Evolutionary conservation across 169 alveolate species (phyloP), one percentile per base, ranked within the genome.

Genomic region (Babesia bigemina): DNA sequence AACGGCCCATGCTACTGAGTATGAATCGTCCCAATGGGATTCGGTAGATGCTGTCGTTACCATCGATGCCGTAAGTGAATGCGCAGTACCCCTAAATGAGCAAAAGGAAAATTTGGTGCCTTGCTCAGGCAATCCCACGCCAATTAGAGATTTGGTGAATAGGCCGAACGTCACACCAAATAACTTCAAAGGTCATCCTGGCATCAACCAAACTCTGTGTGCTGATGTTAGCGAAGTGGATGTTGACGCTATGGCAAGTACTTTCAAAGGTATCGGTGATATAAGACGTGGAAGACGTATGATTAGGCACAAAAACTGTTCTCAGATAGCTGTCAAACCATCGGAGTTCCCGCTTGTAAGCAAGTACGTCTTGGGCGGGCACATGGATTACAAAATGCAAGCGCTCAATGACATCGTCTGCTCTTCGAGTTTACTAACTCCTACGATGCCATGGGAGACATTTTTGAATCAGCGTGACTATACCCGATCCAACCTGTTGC

Each of bases 401-500:
- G 36, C 28, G 12, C 59, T 83, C 17, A 59, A 59, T 24, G 67
- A 49, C 4, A 47, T 69, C 13, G 63, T 83, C 24, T 21, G 48
- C 12, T 24, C 66, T 26, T 13, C 45, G 19, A 28, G 48, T 16
- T 75, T 76, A 79, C 48, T 73, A 12, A 73, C 49, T 50, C 79
- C 86, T 16, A 45, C 60, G 7, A 11, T 53, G 52, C 24, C 67
- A 50, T 83, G 90, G 90, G 82, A 83, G 26, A 36, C 29, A 4
- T 83, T 83, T 29, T 14, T 73, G 52, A 65, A 59, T 26, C 36
- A 56, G 22, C 90, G 84, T 11, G 90, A 83, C 22, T 75, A 70
- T 42, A 83, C 83, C 19, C 66, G 79, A 17, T 71, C 85, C 21
- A 83, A 75, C 52, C 14, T 83, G 33, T 67, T 83, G 45, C 90